phyloP scores from a whole-genome alignment of 2,329 filamentous ascomycete genomes.

The Elsinoe fawcettii region DNA sequence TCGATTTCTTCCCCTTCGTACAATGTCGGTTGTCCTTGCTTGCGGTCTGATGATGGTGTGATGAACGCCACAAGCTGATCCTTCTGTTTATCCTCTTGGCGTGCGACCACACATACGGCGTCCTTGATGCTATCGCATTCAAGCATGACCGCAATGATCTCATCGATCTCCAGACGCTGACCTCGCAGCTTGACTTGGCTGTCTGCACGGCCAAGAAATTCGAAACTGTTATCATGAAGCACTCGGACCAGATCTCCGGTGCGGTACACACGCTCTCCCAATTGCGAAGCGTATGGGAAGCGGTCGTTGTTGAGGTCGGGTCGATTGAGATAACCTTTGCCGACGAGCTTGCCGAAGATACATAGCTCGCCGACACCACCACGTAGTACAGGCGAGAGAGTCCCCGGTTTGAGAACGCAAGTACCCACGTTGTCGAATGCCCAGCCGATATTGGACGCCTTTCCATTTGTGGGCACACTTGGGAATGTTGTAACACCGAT shows the following conservation, averaged over 20 bases:
- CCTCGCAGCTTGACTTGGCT: conserved; percentile 89
- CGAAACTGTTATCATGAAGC: conserved; percentile 70
- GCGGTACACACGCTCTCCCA: conserved; percentile 57
- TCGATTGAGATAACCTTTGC: conserved; percentile 79
- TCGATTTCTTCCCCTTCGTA: conserved; percentile 4
- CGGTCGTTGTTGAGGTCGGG: conserved; percentile 66
- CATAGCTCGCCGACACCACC: conserved; percentile 84
- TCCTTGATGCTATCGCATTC: conserved; percentile 54
- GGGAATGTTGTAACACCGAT: conserved; percentile 88
- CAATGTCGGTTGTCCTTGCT: conserved; percentile 15
- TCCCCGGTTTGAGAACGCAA: conserved; percentile 64
- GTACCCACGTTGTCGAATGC: conserved; percentile 84
- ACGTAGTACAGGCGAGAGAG: conserved; percentile 62
- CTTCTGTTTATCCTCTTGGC: conserved; percentile 63
- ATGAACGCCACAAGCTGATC: conserved; percentile 78
- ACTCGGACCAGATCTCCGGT: conserved; percentile 84
- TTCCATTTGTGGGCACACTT: conserved; percentile 68
- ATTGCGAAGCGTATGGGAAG: conserved; percentile 57
- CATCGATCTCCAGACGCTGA: conserved; percentile 79
- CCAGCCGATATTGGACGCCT: conserved; percentile 78
- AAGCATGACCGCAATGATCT: conserved; percentile 80
- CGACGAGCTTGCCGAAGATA: conserved; percentile 77
- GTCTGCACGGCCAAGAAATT: conserved; percentile 80
- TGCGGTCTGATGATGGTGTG: conserved; percentile 21
- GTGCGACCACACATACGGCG: conserved; percentile 67